Evolutionary conservation across 148 eudicot species (phyloP), one percentile per base, ranked within the genome.

Genomic region (Silene uniflora): DNA sequence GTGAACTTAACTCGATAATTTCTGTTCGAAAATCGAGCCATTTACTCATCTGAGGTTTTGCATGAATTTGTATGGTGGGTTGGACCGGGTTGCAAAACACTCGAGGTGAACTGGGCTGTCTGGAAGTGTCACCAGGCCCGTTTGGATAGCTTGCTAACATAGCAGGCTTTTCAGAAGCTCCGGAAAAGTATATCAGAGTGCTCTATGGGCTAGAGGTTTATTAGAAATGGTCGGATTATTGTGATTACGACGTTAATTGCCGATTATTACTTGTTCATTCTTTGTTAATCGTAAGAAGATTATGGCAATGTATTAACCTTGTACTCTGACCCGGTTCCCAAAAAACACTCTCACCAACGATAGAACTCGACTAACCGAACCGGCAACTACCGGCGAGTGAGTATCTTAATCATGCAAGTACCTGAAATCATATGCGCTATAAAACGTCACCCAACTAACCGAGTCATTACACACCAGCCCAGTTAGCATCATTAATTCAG

Each of bases 101-200:
- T 90, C 0, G 79, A 79, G 1, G 85, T 88, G 75, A 75, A 79
- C 75, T 85, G 93, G 75, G 89, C 74, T 13, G 91, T 85, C 2
- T 91, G 91, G 66, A 86, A 90, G 77, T 88, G 86, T 49, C 93
- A 90, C 16, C 93, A 90, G 65, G 93, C 93, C 76, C 91, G 93
- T 62, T 88, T 91, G 8, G 93, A 90, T 79, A 90, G 93, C 7
- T 35, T 90, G 83, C 73, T 90, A 71, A 90, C 93, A 59, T 90
- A 88, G 89, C 88, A 83, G 10, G 87, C 89, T 5, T 90, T 88
- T 60, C 87, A 85, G 56, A 90, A 79, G 78, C 70, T 3, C 85
- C 83, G 11, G 81, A 82, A 35, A 82, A 79, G 35, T 77, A 83
- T 62, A 90, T 87, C 25, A 90, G 91, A 5, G 89, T 88, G 10